phyloP scores from a whole-genome alignment of 805 yeast genomes.

The Wickerhamomyces bovis region DNA sequence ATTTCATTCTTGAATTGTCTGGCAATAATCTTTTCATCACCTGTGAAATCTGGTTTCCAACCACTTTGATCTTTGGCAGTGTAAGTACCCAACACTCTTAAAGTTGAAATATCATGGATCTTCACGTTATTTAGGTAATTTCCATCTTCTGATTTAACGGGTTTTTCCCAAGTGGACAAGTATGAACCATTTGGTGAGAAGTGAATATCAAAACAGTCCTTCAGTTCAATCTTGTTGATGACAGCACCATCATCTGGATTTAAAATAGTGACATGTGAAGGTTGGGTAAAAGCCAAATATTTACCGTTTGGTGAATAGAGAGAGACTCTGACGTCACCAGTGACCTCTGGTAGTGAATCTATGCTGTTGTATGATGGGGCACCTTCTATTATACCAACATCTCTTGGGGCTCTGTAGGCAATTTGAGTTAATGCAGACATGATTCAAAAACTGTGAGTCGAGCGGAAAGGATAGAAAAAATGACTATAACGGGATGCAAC shows the following conservation, averaged over 20 bases:
- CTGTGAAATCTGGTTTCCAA: slow-evolving; percentile 89
- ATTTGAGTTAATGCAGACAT: slow-evolving; percentile 23
- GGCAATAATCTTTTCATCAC: slow-evolving; percentile 69
- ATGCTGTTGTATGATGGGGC: slow-evolving; percentile 32
- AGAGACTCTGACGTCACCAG: slow-evolving; percentile 54
- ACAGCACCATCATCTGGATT: slow-evolving; percentile 47
- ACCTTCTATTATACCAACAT: slow-evolving; percentile 46
- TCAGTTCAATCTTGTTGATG: slow-evolving; percentile 43
- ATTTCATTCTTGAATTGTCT: slow-evolving; percentile 54
- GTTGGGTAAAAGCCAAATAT: slow-evolving; percentile 68
- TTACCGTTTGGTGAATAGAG: slow-evolving; percentile 63
- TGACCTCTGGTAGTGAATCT: slow-evolving; percentile 22
- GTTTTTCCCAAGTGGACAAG: slow-evolving; percentile 86
- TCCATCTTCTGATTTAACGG: slow-evolving; percentile 65
- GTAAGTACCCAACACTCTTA: slow-evolving; percentile 51
- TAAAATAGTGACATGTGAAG: slow-evolving; percentile 49
- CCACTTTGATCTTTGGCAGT: slow-evolving; percentile 78
- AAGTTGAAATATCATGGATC: slow-evolving; percentile 55
- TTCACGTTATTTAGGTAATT: slow-evolving; percentile 75
- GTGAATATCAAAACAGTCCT: slow-evolving; percentile 72
- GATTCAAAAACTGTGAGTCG: neutral
- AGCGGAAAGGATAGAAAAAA: too few relatives aligned
- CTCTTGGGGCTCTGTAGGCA: slow-evolving; percentile 45
- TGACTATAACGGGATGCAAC: neutral
- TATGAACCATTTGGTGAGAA: slow-evolving; percentile 87